phyloP scores from a whole-genome alignment of 331 rosid species.

The Ulmus americana region DNA sequence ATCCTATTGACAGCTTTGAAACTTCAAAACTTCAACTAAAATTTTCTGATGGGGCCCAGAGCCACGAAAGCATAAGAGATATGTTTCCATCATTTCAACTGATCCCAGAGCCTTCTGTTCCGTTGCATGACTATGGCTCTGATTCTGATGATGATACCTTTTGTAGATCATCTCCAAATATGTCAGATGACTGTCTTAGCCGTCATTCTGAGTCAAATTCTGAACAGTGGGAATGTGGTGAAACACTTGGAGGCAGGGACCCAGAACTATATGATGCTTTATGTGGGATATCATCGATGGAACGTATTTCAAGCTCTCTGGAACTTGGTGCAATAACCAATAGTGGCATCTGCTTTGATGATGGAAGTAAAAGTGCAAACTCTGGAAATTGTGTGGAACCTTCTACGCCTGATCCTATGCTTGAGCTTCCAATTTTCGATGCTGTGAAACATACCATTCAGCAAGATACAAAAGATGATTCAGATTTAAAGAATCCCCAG shows the following conservation, averaged over 20 bases:
- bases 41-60: conserved; percentile 62
- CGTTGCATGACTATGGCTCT: conserved; percentile 50
- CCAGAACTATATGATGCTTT: conserved; percentile 42
- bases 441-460: conserved; percentile 38
- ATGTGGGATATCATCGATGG: conserved; percentile 44
- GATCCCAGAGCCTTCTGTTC: conserved; percentile 63
- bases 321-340: conserved; percentile 30
- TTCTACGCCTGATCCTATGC: conserved; percentile 46
- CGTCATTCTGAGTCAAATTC: conserved; percentile 59
- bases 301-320: conserved; percentile 32
- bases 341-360: conserved; percentile 29
- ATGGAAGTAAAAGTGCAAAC: conserved; percentile 25
- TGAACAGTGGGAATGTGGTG: conserved; percentile 83
- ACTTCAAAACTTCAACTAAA: conserved; percentile 62
- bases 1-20: conserved; percentile 53
- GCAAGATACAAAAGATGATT: conserved; percentile 33
- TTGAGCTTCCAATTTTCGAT: conserved; percentile 75
- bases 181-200: conserved; percentile 68
- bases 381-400: conserved; percentile 34
- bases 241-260: conserved; percentile 44
- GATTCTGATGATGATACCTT: conserved; percentile 87
- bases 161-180: conserved; percentile 78
- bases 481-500: conserved; percentile 25
- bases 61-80: conserved; percentile 48
- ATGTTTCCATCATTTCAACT: conserved; percentile 79